Percentiles rank a stretch among this genome's conserved stretches.
These are phyloP conservation scores for Calonectria pauciramosa DNA, from an alignment of 2,329 filamentous ascomycete genomes.

Conservation along the genomic window DNA sequence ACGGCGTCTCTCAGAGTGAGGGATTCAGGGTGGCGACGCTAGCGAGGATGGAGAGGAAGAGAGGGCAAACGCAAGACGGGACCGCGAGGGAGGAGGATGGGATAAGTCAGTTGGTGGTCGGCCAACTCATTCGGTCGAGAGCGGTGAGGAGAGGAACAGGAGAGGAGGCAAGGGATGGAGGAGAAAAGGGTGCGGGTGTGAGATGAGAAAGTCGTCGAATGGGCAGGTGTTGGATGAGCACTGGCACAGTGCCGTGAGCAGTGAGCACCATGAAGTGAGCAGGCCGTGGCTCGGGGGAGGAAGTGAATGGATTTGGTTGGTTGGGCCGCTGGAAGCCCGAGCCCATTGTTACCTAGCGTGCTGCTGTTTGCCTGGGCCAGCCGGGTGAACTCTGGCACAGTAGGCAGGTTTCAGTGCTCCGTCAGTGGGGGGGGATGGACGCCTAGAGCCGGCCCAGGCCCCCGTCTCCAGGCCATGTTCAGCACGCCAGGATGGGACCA, in stretches of 20 bases:
- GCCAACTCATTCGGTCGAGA: slow-evolving; percentile 3
- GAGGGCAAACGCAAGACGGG: not conserved
- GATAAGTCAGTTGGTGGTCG: not conserved
- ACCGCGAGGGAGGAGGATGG: not conserved
- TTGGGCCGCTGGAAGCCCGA: not conserved
- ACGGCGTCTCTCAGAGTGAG: slow-evolving; percentile 30
- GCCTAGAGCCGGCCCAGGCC: slow-evolving; percentile 5
- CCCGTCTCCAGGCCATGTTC: not conserved
- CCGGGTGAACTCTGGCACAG: slow-evolving; percentile 11
- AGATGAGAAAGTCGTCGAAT: slow-evolving; percentile 11
- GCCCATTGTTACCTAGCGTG: slow-evolving; percentile 15
- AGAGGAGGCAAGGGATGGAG: slow-evolving; percentile 28
- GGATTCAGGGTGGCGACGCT: not conserved
- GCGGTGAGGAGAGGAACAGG: slow-evolving; percentile 16
- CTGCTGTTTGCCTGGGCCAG: slow-evolving; percentile 8
- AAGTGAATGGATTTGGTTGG: slow-evolving; percentile 18
- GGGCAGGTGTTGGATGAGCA: slow-evolving; percentile 7
- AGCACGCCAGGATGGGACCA: slow-evolving; percentile 11
- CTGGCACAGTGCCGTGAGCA: slow-evolving; percentile 8
- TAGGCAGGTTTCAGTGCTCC: not conserved
- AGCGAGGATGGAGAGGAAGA: not conserved
- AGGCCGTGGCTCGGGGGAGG: slow-evolving; percentile 24
- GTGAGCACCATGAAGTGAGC: slow-evolving; percentile 9
- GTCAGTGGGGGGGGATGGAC: not conserved
- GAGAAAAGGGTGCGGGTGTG: slow-evolving; percentile 19